Evolutionary conservation across 225 moss, liverwort and hornwort genomes (phyloP), one percentile per base, ranked within the genome.

Genomic region (Climacium dendroides): DNA sequence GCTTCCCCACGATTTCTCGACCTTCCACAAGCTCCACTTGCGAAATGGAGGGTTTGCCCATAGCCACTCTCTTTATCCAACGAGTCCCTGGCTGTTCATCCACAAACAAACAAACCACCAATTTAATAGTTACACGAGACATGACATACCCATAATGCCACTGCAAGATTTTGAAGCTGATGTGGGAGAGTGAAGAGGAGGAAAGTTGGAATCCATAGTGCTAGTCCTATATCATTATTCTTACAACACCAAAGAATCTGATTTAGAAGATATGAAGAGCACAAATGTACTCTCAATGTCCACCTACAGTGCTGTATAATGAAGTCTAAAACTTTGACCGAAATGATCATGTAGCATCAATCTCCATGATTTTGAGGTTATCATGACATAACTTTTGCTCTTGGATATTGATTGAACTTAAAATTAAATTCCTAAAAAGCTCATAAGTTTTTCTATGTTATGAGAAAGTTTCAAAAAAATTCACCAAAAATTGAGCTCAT

Each of bases 1-100:
- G 95, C 80, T 96, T 97, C 82, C 98, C 98, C 35, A 90, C 81
- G 39, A 88, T 93, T 85, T 89, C 94, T 66, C 98, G 93, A 87
- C 98, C 98, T 85, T 94, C 90, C 74, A 97, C 75, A 70, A 99
- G 95, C 93, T 99, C 96, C 77, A 99, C 97, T 85, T 84, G 92
- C 54, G 90, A 91, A 74, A 96, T 87, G 35, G 89, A 90, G 86
- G 88, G 91, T 71, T 90, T 97, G 60, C 96, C 96, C 96, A 94
- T 95, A n/a, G 88, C 62, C 63, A 91, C 82, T 52, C 85, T 92
- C 85, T 93, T 95, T 79, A 99, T 86, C 95, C 95, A 99, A 85
- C 96, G 92, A 87, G 93, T 84, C 61, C 98, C 98, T 89, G 98
- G 96, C 97, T 97, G 95, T 32, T 58, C 79, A 72, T 65, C 77